phyloP scores from a whole-genome alignment of 2,329 filamentous ascomycete species.

The Paecilomyces niveus region DNA sequence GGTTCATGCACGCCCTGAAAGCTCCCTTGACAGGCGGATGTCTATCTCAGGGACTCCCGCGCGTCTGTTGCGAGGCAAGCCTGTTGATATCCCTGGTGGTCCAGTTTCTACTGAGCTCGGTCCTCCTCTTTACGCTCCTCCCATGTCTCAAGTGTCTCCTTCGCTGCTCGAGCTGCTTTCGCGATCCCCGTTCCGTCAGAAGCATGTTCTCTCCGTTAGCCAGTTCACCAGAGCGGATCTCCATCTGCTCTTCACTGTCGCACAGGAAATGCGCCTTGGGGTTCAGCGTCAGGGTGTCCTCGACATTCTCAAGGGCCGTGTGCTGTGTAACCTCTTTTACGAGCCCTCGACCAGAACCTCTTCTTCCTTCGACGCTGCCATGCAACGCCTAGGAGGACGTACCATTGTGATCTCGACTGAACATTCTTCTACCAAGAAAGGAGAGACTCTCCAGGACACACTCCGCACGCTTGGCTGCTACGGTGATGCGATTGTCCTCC shows the following conservation, averaged over 20 bases:
- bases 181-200: constrained; percentile 78
- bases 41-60: constrained; percentile 32
- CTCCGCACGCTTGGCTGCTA: constrained; percentile 92
- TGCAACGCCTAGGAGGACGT: constrained; percentile 92
- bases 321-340: constrained; percentile 92
- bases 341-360: constrained; percentile 96
- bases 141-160: constrained; percentile 47
- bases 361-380: constrained; percentile 91
- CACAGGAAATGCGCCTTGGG: constrained; percentile 93
- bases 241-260: constrained; percentile 90
- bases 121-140: constrained; percentile 33
- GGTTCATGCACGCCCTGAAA: constrained; percentile 30
- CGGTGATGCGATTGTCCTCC: constrained; percentile 89
- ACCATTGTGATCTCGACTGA: constrained; percentile 75
- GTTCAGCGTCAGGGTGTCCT: constrained; percentile 89
- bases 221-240: constrained; percentile 83
- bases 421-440: constrained; percentile 86
- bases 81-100: constrained; percentile 14
- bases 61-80: constrained; percentile 22
- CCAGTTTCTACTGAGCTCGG: constrained; percentile 26
- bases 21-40: constrained; percentile 27
- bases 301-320: constrained; percentile 74
- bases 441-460: constrained; percentile 87
- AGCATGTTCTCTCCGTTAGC: constrained; percentile 85
- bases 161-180: constrained; percentile 65